Evolutionary conservation across 2,329 filamentous ascomycete species (phyloP).

Genomic region (Corinectria fuckeliana): DNA sequence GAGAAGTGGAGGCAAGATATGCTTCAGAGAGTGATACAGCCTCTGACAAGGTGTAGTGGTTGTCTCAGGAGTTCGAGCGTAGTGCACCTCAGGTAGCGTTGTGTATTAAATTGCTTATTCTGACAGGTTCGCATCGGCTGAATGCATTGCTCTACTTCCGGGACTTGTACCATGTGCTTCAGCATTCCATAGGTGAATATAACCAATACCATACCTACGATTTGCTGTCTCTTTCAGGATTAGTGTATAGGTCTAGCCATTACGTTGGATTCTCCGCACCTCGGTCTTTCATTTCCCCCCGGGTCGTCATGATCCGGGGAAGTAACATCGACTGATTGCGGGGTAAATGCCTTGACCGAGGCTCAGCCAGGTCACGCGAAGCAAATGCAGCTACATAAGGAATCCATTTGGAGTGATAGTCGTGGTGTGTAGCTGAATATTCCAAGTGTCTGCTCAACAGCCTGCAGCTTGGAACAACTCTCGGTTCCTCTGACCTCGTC

Average conservation of each 20-base stretch:
- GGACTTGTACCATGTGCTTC: background rate
- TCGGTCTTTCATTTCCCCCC: background rate
- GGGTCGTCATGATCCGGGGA: background rate
- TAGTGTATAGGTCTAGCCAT: background rate
- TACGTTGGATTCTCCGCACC: background rate
- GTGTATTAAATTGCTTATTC: background rate
- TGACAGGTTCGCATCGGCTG: background rate
- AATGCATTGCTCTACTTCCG: background rate
- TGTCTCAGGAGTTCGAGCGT: background rate
- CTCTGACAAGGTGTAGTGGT: background rate
- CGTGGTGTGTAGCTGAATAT: background rate
- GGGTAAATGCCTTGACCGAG: conserved; percentile 10
- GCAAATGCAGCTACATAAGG: background rate
- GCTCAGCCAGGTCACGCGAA: background rate
- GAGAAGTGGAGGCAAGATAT: conserved; percentile 17
- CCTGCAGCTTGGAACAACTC: too few species aligned
- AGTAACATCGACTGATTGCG: background rate
- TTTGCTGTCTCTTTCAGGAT: background rate
- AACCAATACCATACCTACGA: background rate
- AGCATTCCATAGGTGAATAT: background rate
- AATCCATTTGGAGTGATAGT: background rate
- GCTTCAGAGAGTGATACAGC: conserved; percentile 5
- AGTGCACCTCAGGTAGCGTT: background rate
- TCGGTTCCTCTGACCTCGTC: background rate
- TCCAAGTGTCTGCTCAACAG: background rate